Evolutionary conservation across 495 filamentous ascomycete species (phyloP).

Genomic region (Neurospora tetrasperma): DNA sequence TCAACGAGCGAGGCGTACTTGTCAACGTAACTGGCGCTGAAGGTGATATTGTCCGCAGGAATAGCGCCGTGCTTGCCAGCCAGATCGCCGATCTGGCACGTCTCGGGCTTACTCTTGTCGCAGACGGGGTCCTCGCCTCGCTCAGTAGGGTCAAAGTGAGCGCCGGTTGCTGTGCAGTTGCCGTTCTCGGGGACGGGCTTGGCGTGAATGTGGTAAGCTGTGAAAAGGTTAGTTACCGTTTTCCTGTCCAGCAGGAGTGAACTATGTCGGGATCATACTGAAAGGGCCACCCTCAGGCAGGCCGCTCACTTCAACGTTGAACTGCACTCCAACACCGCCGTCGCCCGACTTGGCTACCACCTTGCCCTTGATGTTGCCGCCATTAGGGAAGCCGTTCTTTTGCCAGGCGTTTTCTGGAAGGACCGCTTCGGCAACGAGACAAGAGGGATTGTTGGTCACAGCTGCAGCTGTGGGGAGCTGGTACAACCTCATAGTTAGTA

Average conservation of each 20-base stretch:
- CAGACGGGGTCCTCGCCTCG: conserved; percentile 58
- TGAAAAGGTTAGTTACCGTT: background rate
- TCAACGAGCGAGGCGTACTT: conserved; percentile 51
- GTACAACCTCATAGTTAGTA: conserved; percentile 19
- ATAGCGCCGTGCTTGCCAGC: conserved; percentile 72
- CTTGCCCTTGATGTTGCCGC: conserved; percentile 49
- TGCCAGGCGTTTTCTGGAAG: conserved; percentile 45
- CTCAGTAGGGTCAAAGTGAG: conserved; percentile 45
- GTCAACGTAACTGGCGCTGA: conserved; percentile 49
- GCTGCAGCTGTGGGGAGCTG: conserved; percentile 44
- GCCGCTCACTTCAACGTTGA: conserved; percentile 52
- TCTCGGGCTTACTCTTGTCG: conserved; percentile 47
- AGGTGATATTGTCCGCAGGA: conserved; percentile 27
- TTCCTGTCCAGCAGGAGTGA: background rate
- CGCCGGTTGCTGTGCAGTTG: conserved; percentile 64
- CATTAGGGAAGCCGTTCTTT: conserved; percentile 36
- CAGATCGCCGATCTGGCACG: conserved; percentile 78
- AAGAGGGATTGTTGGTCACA: conserved; percentile 52
- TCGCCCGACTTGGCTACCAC: conserved; percentile 44
- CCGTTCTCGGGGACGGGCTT: conserved; percentile 60
- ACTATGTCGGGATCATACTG: conserved; percentile 39
- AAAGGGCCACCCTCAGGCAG: conserved; percentile 64
- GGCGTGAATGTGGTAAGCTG: conserved; percentile 80
- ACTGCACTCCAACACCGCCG: conserved; percentile 52
- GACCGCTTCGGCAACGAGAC: conserved; percentile 46